A percentile compares a stretch with the other conserved stretches of the same genome.
Conservation (phyloP, 768 basidiomycete genomes). For the Phaffia australis region DNA sequence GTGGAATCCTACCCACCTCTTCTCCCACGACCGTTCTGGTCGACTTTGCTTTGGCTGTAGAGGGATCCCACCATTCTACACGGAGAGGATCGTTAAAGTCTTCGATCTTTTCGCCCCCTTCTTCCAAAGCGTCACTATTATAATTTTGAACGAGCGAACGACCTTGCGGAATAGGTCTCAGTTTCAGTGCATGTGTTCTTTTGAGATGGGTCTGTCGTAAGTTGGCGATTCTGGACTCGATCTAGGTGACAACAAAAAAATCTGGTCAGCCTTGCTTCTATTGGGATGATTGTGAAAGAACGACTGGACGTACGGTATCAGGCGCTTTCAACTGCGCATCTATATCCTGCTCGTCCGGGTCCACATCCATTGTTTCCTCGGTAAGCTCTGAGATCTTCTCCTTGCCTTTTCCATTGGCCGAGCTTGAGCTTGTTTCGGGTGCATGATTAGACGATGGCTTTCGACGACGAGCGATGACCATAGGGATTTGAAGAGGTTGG, state of each 20-base stretch:
- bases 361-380: conserved; percentile 23
- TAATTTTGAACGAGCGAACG: conserved; percentile 41
- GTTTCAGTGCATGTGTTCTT: conserved; percentile 46
- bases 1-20: conserved; percentile 45
- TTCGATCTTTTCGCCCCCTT: conserved; percentile 60
- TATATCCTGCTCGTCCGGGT: conserved; percentile 16
- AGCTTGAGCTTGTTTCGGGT: conserved; percentile 18
- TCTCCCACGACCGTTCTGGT: conserved; percentile 56
- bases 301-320: background rate
- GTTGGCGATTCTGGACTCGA: conserved; percentile 59
- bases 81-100: conserved; percentile 72
- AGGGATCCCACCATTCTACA: conserved; percentile 57
- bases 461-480: conserved; percentile 27
- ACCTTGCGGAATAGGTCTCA: conserved; percentile 46
- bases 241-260: conserved; percentile 21
- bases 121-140: conserved; percentile 44
- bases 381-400: conserved; percentile 21
- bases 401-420: conserved; percentile 25
- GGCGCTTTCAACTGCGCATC: conserved; percentile 21
- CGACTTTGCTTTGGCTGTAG: conserved; percentile 44
- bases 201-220: conserved; percentile 38
- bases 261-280: too few species aligned
- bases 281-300: background rate
- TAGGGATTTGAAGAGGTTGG: conserved; percentile 27
- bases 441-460: background rate